Conservation (phyloP, 148 eudicot species). For the Fagopyrum homotropicum region DNA sequence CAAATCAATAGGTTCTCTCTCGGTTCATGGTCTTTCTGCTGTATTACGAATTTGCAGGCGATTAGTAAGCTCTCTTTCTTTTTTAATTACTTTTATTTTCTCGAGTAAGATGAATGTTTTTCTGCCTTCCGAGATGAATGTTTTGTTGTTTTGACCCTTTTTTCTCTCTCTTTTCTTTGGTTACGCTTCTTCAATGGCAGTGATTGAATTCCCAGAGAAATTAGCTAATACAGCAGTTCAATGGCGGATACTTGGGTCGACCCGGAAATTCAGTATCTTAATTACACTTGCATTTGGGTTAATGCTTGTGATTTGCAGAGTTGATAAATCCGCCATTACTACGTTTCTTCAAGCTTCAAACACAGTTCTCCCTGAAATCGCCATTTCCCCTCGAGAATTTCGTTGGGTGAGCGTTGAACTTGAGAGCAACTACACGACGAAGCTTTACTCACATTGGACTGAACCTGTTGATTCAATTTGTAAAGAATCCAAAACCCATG, state of each 20-base stretch:
- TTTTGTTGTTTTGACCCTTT: background rate
- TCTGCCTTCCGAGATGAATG: background rate
- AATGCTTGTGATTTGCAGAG: slow-evolving; percentile 28
- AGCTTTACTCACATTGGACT: slow-evolving; percentile 46
- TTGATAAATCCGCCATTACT: slow-evolving; percentile 28
- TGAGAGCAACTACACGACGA: slow-evolving; percentile 46
- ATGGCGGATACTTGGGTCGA: slow-evolving; percentile 25
- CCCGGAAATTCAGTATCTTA: slow-evolving; percentile 33
- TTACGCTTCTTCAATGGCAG: slow-evolving; percentile 8
- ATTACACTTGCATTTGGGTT: slow-evolving; percentile 13
- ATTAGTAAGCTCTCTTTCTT: background rate
- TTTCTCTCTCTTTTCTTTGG: background rate
- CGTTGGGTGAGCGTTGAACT: slow-evolving; percentile 37
- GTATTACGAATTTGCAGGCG: background rate
- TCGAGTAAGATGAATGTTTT: background rate
- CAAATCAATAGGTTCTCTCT: background rate
- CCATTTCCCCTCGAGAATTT: background rate
- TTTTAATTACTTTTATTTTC: background rate
- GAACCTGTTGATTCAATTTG: slow-evolving; percentile 62
- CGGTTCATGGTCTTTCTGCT: background rate
- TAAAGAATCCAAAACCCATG: slow-evolving; percentile 50
- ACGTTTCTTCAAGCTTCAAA: slow-evolving; percentile 25
- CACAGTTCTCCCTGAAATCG: background rate
- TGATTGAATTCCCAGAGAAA: slow-evolving; percentile 34
- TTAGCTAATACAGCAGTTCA: slow-evolving; percentile 26